A percentile compares a stretch with the other conserved stretches of the same genome.
Conservation (phyloP, 2,329 filamentous ascomycete species). For the Trichoderma sp. region DNA sequence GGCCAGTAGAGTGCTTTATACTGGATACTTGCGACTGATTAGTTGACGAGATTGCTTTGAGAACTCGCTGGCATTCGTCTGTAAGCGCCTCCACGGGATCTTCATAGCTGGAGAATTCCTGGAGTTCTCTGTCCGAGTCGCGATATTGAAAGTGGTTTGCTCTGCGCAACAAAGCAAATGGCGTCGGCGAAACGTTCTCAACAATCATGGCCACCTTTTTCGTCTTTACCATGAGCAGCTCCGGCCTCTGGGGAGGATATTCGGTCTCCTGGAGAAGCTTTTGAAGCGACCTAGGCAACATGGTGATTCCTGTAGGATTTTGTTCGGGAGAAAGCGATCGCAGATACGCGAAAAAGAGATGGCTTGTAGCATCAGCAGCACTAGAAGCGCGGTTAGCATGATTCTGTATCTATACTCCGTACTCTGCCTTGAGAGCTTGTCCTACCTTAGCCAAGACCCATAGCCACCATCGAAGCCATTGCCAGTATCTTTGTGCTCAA, state of each 20-base stretch:
- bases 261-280: slow-evolving; percentile 89
- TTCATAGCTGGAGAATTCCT: slow-evolving; percentile 84
- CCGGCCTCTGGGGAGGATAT: slow-evolving; percentile 82
- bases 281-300: slow-evolving; percentile 87
- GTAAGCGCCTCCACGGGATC: slow-evolving; percentile 87
- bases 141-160: slow-evolving; percentile 96
- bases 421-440: slow-evolving; percentile 8
- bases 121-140: slow-evolving; percentile 81
- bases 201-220: slow-evolving; percentile 97
- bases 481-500: slow-evolving; percentile 83
- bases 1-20: slow-evolving; percentile 70
- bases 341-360: slow-evolving; percentile 97
- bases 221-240: slow-evolving; percentile 76
- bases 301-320: slow-evolving; percentile 76
- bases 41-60: slow-evolving; percentile 83
- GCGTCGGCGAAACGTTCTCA: slow-evolving; percentile 89
- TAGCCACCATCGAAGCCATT: slow-evolving; percentile 96
- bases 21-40: slow-evolving; percentile 82
- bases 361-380: slow-evolving; percentile 92
- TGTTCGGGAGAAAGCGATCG: slow-evolving; percentile 85
- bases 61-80: slow-evolving; percentile 89
- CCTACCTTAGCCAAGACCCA: slow-evolving; percentile 80
- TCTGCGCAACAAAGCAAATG: slow-evolving; percentile 85
- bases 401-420: neutral
- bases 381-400: slow-evolving; percentile 48